Percentiles rank a stretch among this genome's conserved stretches.
These are phyloP conservation scores for Phyllosticta paracitricarpa DNA, from an alignment of 2,329 filamentous ascomycete genomes.

Conservation along the genomic window DNA sequence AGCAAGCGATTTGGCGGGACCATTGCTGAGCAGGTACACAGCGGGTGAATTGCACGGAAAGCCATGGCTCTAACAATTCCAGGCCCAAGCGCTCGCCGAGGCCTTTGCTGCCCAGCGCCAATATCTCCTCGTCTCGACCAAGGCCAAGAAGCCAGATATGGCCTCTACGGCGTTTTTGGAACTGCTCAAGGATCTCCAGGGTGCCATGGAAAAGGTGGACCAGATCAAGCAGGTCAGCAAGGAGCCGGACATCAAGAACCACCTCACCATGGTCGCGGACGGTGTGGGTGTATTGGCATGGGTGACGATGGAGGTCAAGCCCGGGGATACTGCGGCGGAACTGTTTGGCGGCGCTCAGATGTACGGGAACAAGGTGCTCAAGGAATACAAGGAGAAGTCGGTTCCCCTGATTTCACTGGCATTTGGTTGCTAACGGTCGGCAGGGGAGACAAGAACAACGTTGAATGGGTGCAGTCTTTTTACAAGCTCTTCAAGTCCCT, in stretches of 20 bases:
- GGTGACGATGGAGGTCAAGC: slow-evolving; percentile 73
- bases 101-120: slow-evolving; percentile 78
- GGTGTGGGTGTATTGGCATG: slow-evolving; percentile 84
- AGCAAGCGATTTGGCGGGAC: slow-evolving; percentile 70
- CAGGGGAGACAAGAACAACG: slow-evolving; percentile 37
- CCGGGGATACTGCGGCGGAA: slow-evolving; percentile 76
- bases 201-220: slow-evolving; percentile 66
- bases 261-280: slow-evolving; percentile 79
- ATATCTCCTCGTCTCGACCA: slow-evolving; percentile 79
- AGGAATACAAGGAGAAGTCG: slow-evolving; percentile 77
- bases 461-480: slow-evolving; percentile 87
- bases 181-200: slow-evolving; percentile 78
- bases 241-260: slow-evolving; percentile 63
- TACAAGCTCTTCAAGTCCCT: slow-evolving; percentile 83
- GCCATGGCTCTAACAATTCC: slow-evolving; percentile 1
- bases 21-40: slow-evolving; percentile 66
- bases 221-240: slow-evolving; percentile 76
- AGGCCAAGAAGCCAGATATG: slow-evolving; percentile 83
- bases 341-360: slow-evolving; percentile 78
- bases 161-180: slow-evolving; percentile 60
- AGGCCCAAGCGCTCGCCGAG: slow-evolving; percentile 47
- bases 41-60: background rate
- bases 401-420: background rate
- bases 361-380: slow-evolving; percentile 88
- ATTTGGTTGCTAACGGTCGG: background rate